phyloP scores from a whole-genome alignment of 1,284 basidiomycete species.

The Agroathelia rolfsii region DNA sequence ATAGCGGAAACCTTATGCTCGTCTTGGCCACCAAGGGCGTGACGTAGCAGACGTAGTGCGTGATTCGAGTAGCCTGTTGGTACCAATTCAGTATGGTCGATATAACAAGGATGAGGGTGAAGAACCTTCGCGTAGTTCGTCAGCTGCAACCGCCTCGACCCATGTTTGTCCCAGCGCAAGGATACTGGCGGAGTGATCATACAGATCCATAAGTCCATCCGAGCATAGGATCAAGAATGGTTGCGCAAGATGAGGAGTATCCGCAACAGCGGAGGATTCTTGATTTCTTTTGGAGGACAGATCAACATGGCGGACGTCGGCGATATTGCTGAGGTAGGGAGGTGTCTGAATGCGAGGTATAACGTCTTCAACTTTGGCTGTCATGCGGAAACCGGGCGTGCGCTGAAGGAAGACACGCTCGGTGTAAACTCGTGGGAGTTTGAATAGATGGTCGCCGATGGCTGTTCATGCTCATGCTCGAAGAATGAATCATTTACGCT shows the following conservation, averaged over 20 bases:
- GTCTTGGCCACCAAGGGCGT: slow-evolving; percentile 48
- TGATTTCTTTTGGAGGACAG: no score
- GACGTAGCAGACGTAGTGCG: slow-evolving; percentile 42
- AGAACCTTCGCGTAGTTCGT: no score
- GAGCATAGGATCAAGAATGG: slow-evolving; percentile 40
- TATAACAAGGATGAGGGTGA: neutral
- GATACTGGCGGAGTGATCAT: no score
- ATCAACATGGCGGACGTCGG: slow-evolving; percentile 37
- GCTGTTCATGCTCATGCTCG: slow-evolving; percentile 26
- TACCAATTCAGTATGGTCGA: neutral
- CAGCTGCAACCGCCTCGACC: no score
- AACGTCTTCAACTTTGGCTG: slow-evolving; percentile 27
- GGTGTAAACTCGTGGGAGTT: slow-evolving; percentile 49
- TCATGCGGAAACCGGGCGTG: slow-evolving; percentile 38
- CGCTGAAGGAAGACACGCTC: slow-evolving; percentile 39
- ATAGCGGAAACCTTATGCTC: slow-evolving; percentile 39
- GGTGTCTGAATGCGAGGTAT: slow-evolving; percentile 43
- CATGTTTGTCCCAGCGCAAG: neutral
- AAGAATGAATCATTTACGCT: slow-evolving; percentile 4
- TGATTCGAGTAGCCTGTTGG: no score
- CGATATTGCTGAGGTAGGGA: slow-evolving; percentile 44
- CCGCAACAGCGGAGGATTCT: no score
- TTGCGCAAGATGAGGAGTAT: slow-evolving; percentile 7
- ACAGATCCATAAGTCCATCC: slow-evolving; percentile 49
- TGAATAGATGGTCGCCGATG: slow-evolving; percentile 54